phyloP scores from a whole-genome alignment of 768 basidiomycete species.

The Termitomyces sp. region DNA sequence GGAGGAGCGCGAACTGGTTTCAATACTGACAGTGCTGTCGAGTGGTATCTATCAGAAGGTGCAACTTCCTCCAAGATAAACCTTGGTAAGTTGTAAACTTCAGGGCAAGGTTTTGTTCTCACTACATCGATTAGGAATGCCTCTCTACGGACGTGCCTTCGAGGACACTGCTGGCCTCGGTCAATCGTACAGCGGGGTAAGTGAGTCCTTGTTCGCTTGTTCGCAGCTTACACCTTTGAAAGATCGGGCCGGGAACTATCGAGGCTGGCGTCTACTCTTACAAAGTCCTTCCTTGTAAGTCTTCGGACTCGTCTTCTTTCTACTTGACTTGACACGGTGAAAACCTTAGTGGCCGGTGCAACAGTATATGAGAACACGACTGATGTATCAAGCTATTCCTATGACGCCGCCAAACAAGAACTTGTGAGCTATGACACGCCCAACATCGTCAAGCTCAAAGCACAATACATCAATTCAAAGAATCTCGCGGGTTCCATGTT shows the following conservation, averaged over 20 bases:
- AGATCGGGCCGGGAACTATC: slow-evolving; percentile 71
- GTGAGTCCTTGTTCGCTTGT: slow-evolving; percentile 6
- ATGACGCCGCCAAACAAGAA: slow-evolving; percentile 59
- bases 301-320: background rate
- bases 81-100: slow-evolving; percentile 38
- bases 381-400: slow-evolving; percentile 75
- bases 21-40: slow-evolving; percentile 63
- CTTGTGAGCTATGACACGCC: slow-evolving; percentile 78
- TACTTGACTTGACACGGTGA: background rate
- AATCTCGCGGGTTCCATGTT: slow-evolving; percentile 70
- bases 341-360: slow-evolving; percentile 41
- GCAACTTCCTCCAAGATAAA: slow-evolving; percentile 63
- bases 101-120: background rate
- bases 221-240: background rate
- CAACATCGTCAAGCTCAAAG: slow-evolving; percentile 59
- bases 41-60: slow-evolving; percentile 54
- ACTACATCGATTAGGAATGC: slow-evolving; percentile 47
- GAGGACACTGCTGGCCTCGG: slow-evolving; percentile 67
- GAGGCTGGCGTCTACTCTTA: slow-evolving; percentile 77
- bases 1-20: slow-evolving; percentile 57
- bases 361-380: slow-evolving; percentile 60
- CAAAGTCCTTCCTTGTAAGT: slow-evolving; percentile 55
- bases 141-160: slow-evolving; percentile 77
- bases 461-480: slow-evolving; percentile 56
- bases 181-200: slow-evolving; percentile 60